Evolutionary conservation across 768 basidiomycete species (phyloP).

Genomic region (Gelatoporia subvermispora): DNA sequence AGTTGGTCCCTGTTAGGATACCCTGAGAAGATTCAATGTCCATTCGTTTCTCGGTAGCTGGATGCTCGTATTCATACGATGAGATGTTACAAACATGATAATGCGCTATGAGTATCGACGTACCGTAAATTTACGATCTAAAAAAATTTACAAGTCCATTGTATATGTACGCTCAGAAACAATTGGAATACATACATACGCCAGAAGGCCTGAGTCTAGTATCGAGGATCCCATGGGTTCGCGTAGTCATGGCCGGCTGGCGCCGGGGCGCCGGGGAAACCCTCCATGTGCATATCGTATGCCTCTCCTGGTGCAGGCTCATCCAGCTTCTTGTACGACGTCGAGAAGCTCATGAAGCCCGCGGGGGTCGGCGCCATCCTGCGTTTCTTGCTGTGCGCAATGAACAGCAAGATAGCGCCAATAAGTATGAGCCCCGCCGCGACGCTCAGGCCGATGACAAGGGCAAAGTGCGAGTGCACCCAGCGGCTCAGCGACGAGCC

Average conservation of each 20-base stretch:
- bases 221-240: slow-evolving; percentile 23
- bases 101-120: too few species aligned
- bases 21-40: too few species aligned
- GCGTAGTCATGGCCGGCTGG: slow-evolving; percentile 8
- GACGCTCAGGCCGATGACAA: slow-evolving; percentile 71
- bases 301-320: slow-evolving; percentile 27
- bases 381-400: slow-evolving; percentile 4
- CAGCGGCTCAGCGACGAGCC: neutral
- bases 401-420: slow-evolving; percentile 29
- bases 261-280: neutral
- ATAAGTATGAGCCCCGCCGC: slow-evolving; percentile 53
- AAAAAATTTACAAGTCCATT: too few species aligned
- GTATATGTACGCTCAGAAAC: too few species aligned
- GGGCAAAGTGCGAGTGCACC: slow-evolving; percentile 49
- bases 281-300: slow-evolving; percentile 23
- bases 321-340: slow-evolving; percentile 24
- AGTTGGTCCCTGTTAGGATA: too few species aligned
- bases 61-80: too few species aligned
- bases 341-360: slow-evolving; percentile 15
- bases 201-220: slow-evolving; percentile 4
- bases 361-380: slow-evolving; percentile 7
- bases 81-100: too few species aligned
- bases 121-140: too few species aligned
- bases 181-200: too few species aligned
- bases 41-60: too few species aligned